Evolutionary conservation across 164 flowering plant species (phyloP).

Genomic region (Vitis rupestris): DNA sequence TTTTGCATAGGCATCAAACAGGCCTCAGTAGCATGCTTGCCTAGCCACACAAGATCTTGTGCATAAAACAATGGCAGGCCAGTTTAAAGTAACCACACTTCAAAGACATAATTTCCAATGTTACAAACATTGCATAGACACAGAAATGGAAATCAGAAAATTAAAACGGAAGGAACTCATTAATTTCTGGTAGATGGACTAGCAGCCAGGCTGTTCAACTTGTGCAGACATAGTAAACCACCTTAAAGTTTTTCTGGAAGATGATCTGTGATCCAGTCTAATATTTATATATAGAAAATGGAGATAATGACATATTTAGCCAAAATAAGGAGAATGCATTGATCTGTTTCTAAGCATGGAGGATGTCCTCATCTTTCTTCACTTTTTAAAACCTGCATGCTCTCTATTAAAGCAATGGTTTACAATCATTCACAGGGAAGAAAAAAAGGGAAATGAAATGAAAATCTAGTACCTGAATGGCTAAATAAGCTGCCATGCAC

Average conservation of each 20-base stretch:
- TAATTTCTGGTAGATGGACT: not conserved
- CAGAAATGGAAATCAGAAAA: not conserved
- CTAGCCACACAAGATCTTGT: not conserved
- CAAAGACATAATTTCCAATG: not conserved
- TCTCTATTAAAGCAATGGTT: too few relatives aligned
- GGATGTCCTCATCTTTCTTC: too few relatives aligned
- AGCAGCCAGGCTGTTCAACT: not conserved
- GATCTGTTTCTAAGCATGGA: too few relatives aligned
- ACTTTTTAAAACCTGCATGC: too few relatives aligned
- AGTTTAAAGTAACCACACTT: not conserved
- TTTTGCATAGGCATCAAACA: too few relatives aligned
- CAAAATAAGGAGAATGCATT: too few relatives aligned
- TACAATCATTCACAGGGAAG: too few relatives aligned
- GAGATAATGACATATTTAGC: too few relatives aligned
- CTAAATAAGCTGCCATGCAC: slow-evolving; percentile 92
- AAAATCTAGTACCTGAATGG: slow-evolving; percentile 67
- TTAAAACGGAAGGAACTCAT: not conserved
- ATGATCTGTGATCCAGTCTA: too few relatives aligned
- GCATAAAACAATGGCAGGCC: not conserved
- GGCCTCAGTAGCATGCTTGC: not conserved
- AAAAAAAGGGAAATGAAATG: not conserved
- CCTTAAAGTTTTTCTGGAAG: too few relatives aligned
- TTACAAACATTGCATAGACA: not conserved
- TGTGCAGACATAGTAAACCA: too few relatives aligned
- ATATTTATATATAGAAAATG: too few relatives aligned